Evolutionary conservation across 768 basidiomycete species (phyloP).

Genomic region (Boletus vermiculosoides): DNA sequence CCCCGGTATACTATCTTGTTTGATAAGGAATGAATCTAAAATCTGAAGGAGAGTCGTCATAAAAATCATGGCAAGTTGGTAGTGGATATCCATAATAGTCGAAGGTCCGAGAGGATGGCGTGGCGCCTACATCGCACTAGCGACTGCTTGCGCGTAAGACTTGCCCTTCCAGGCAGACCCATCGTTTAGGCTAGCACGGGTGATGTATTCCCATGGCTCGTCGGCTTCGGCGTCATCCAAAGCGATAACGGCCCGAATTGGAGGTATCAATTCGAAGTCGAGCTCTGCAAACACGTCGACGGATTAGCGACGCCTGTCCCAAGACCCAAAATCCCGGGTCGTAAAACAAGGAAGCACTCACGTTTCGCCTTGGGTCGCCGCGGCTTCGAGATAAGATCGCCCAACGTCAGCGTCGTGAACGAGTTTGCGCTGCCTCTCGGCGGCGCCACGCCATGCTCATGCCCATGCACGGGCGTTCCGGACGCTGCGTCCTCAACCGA

Average conservation of each 20-base stretch:
- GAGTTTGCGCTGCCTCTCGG: conserved; percentile 6
- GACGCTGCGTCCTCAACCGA: not conserved
- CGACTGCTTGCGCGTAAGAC: conserved; percentile 32
- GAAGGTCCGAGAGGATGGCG: not conserved
- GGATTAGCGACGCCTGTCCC: not conserved
- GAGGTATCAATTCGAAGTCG: conserved; percentile 33
- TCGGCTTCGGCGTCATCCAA: conserved; percentile 31
- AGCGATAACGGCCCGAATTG: conserved; percentile 32
- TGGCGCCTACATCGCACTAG: conserved; percentile 20
- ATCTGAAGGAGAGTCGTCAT: conserved; percentile 20
- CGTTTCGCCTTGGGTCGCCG: conserved; percentile 25
- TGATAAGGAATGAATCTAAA: conserved; percentile 13
- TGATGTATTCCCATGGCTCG: conserved; percentile 34
- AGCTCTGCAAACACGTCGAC: conserved; percentile 12
- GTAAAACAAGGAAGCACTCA: conserved; percentile 13
- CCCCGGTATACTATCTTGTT: conserved; percentile 1
- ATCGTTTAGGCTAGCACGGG: conserved; percentile 28
- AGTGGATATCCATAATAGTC: conserved; percentile 1
- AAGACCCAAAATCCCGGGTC: not conserved
- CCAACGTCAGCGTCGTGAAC: conserved; percentile 26
- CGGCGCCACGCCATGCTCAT: not conserved
- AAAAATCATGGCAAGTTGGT: conserved; percentile 7
- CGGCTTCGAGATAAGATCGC: conserved; percentile 27
- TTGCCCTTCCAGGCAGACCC: conserved; percentile 32
- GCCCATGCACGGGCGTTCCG: not conserved